Conservation (phyloP, 2,329 filamentous ascomycete species). For the Trichoderma guizhouense region DNA sequence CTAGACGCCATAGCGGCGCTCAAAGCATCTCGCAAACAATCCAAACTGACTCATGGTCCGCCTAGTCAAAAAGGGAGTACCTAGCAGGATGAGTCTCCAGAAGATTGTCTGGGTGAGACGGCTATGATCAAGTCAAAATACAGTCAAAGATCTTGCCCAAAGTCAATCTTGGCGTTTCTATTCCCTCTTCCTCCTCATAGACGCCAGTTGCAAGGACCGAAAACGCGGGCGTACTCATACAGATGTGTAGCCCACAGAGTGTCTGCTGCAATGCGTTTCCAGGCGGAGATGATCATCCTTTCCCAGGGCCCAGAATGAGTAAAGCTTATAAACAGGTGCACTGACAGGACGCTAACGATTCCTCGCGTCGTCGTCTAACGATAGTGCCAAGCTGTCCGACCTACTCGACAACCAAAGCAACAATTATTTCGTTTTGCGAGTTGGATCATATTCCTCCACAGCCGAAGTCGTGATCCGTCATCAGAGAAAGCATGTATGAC, state of each 20-base stretch:
- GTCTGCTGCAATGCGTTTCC: neutral
- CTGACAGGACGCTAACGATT: neutral
- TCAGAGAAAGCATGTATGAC: neutral
- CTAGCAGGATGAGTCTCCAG: neutral
- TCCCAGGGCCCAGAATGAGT: neutral
- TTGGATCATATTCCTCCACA: neutral
- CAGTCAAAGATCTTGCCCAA: neutral
- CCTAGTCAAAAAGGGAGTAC: neutral
- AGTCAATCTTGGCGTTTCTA: neutral
- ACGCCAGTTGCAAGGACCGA: neutral
- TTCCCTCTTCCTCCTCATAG: neutral
- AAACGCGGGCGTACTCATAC: neutral
- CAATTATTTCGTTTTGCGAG: neutral
- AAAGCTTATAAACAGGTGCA: neutral
- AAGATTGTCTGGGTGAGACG: neutral
- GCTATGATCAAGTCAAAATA: neutral
- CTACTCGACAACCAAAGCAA: neutral
- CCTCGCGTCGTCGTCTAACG: neutral
- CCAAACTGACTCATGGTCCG: neutral
- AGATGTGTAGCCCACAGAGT: neutral
- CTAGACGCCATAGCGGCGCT: neutral
- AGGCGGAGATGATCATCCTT: neutral
- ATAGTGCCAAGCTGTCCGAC: neutral
- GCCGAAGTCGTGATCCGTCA: neutral
- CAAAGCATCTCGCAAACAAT: neutral